Conservation (phyloP, 176 grass and related monocot species). For the Chloris gayana region DNA sequence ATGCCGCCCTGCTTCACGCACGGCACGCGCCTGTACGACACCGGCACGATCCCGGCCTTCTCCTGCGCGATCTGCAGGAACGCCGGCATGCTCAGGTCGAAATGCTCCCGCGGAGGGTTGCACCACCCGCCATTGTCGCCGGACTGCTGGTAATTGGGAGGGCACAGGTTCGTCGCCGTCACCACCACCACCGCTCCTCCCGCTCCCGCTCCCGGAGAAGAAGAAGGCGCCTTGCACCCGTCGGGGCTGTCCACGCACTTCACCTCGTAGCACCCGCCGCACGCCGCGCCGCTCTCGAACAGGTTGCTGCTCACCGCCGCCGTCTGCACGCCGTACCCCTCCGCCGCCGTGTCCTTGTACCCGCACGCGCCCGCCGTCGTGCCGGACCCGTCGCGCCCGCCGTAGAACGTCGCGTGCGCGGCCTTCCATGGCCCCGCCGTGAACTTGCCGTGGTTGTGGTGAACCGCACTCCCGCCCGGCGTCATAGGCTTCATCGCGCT, state of each 20-base stretch:
- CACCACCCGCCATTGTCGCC: slow-evolving; percentile 65
- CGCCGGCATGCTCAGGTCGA: slow-evolving; percentile 72
- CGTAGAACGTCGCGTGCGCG: slow-evolving; percentile 82
- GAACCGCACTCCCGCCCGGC: slow-evolving; percentile 6
- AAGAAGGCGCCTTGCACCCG: slow-evolving; percentile 50
- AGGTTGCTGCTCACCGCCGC: slow-evolving; percentile 72
- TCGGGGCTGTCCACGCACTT: slow-evolving; percentile 56
- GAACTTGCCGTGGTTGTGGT: slow-evolving; percentile 72
- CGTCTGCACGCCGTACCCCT: slow-evolving; percentile 84
- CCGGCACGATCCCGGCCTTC: slow-evolving; percentile 74
- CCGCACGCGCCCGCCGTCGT: slow-evolving; percentile 65
- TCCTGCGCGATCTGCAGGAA: slow-evolving; percentile 72
- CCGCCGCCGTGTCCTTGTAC: slow-evolving; percentile 63
- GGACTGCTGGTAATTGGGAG: slow-evolving; percentile 38
- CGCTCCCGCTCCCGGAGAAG: no score
- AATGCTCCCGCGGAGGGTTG: slow-evolving; percentile 76
- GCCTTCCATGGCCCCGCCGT: slow-evolving; percentile 38
- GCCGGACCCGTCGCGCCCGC: slow-evolving; percentile 60
- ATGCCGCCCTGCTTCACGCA: slow-evolving; percentile 62
- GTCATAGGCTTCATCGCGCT: background rate
- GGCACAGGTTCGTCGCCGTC: slow-evolving; percentile 70
- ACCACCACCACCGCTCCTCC: slow-evolving; percentile 33
- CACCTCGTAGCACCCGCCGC: slow-evolving; percentile 86
- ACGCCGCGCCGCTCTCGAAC: slow-evolving; percentile 56
- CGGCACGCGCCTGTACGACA: slow-evolving; percentile 61